phyloP scores from a whole-genome alignment of 2,329 filamentous ascomycete species.

The Leptoxyphium fumago region DNA sequence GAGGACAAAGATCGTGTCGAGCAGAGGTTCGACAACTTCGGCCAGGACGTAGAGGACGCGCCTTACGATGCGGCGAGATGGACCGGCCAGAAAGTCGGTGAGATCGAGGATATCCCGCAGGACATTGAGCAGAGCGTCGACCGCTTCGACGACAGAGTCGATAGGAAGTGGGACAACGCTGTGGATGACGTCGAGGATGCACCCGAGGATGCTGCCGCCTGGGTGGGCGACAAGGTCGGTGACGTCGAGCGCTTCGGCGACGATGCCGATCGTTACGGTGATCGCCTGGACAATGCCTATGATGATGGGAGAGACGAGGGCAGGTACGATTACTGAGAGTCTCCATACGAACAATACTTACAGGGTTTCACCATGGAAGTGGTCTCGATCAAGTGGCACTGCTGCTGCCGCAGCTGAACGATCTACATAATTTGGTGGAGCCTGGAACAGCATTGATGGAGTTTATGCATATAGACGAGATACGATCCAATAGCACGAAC shows the following conservation, averaged over 20 bases:
- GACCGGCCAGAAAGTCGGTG: slow-evolving; percentile 27
- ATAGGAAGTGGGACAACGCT: slow-evolving; percentile 18
- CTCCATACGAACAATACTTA: background rate
- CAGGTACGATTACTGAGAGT: slow-evolving; percentile 11
- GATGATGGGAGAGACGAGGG: slow-evolving; percentile 26
- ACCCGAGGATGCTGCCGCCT: slow-evolving; percentile 17
- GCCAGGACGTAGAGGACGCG: slow-evolving; percentile 24
- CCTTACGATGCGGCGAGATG: slow-evolving; percentile 30
- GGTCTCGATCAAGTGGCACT: too few species aligned
- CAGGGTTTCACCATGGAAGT: too few species aligned
- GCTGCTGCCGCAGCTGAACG: too few species aligned
- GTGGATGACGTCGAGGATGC: slow-evolving; percentile 22
- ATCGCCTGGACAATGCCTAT: slow-evolving; percentile 27
- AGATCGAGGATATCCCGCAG: slow-evolving; percentile 26
- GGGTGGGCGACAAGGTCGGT: slow-evolving; percentile 27
- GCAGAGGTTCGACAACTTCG: slow-evolving; percentile 8
- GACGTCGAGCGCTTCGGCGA: slow-evolving; percentile 30
- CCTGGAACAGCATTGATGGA: too few species aligned
- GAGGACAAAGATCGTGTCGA: slow-evolving; percentile 16
- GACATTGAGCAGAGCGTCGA: slow-evolving; percentile 20
- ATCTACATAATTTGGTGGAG: too few species aligned
- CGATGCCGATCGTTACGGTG: slow-evolving; percentile 24
- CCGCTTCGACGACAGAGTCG: slow-evolving; percentile 19
- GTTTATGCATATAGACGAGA: too few species aligned
- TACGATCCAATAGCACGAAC: too few species aligned